These are phyloP conservation scores for Limnanthes douglasii DNA, from an alignment of 345 rosid genomes.

Conservation along the genomic window DNA sequence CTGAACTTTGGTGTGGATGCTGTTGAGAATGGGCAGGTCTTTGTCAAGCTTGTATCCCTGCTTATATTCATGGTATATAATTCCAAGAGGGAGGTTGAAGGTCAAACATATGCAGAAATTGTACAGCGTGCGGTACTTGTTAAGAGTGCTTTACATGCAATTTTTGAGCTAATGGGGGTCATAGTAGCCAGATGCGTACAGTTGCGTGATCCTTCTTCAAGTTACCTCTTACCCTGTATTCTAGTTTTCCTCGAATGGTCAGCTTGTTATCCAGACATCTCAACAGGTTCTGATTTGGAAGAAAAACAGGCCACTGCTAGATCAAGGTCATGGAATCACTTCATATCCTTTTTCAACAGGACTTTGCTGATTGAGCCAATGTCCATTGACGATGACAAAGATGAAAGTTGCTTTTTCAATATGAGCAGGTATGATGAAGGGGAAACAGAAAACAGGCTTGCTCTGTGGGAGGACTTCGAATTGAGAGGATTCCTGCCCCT, in stretches of 20 bases:
- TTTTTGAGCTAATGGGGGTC: constrained; percentile 58
- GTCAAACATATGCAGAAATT: constrained; percentile 82
- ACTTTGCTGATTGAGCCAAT: constrained; percentile 31
- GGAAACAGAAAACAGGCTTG: constrained; percentile 76
- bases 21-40: constrained; percentile 46
- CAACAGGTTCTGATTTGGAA: constrained; percentile 45
- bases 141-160: constrained; percentile 71
- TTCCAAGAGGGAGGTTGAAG: constrained; percentile 56
- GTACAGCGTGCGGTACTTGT: constrained; percentile 80
- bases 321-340: constrained; percentile 57
- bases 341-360: constrained; percentile 53
- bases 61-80: constrained; percentile 66
- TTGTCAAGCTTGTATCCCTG: constrained; percentile 57
- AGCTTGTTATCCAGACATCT: constrained; percentile 78
- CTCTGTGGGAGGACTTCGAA: constrained; percentile 91
- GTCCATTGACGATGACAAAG: constrained; percentile 49
- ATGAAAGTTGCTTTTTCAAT: constrained; percentile 69
- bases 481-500: constrained; percentile 84
- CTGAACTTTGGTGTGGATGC: constrained; percentile 57
- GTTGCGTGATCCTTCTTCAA: constrained; percentile 56
- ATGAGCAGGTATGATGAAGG: constrained; percentile 89
- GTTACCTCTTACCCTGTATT: constrained; percentile 67
- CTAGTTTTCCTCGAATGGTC: constrained; percentile 87
- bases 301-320: constrained; percentile 50
- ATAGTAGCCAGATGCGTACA: constrained; percentile 46